phyloP scores from a whole-genome alignment of 2,329 filamentous ascomycete species.

The Penicillium sp. region DNA sequence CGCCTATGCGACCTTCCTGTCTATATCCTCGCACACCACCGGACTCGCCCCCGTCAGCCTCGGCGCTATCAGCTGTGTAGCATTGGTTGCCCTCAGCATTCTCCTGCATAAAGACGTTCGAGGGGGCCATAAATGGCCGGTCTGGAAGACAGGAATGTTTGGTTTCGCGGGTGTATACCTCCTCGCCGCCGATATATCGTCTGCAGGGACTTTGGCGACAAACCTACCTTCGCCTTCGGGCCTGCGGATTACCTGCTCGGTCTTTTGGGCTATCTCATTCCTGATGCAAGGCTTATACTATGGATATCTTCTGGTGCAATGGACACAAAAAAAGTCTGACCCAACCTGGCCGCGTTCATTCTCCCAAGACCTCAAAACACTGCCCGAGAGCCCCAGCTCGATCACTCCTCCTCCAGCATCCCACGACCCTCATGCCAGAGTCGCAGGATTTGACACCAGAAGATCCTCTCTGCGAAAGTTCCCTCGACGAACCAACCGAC shows the following conservation, averaged over 20 bases:
- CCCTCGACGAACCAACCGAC: conserved; percentile 26
- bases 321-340: conserved; percentile 9
- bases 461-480: conserved; percentile 24
- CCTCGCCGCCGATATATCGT: conserved; percentile 22
- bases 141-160: conserved; percentile 19
- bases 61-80: conserved; percentile 24
- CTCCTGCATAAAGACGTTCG: conserved; percentile 19
- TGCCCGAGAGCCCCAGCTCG: conserved; percentile 11
- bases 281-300: conserved; percentile 30
- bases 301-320: conserved; percentile 24
- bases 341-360: conserved; percentile 22
- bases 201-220: conserved; percentile 28
- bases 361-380: conserved; percentile 23
- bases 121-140: conserved; percentile 10
- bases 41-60: conserved; percentile 25
- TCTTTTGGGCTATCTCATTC: conserved; percentile 33
- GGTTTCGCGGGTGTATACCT: conserved; percentile 23
- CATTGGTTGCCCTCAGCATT: conserved; percentile 19
- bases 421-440: conserved; percentile 12
- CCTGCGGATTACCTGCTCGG: conserved; percentile 35
- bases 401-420: conserved; percentile 11
- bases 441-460: conserved; percentile 18
- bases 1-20: conserved; percentile 22
- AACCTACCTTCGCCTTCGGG: conserved; percentile 4
- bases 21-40: conserved; percentile 11